Evolutionary conservation across 2,329 filamentous ascomycete genomes (phyloP), one percentile per base, ranked within the genome.

Genomic region (Fulvia fulva): DNA sequence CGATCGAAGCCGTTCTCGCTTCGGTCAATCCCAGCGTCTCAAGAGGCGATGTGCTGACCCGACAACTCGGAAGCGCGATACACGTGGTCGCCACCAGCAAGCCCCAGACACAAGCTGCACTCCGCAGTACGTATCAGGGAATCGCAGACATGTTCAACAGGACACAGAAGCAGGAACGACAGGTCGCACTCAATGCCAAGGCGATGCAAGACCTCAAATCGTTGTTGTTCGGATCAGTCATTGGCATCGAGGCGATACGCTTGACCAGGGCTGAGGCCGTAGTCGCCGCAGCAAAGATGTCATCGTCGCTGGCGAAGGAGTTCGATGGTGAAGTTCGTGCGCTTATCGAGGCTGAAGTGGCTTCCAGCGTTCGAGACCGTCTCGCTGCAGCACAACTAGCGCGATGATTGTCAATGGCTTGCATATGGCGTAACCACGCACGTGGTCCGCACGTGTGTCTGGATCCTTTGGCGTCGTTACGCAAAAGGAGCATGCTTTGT

Each of bases 1-100:
- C 66, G 22, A 65, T 70, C 37, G 68, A 71, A 59, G 63, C 65
- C 51, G 56, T 70, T 23, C 63, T 71, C 59, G 65, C 64, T 34
- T 68, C 69, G 6, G 62, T 71, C 62, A 71, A 71, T 56, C 65
- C 68, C 23, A 50, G 56, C 19, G 55, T 61, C 19, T 55, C 60
- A 43, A 59, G 63, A 28, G 61, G 56, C 21, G 56, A 56, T 5
- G 49, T 51, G 16, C 54, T 70, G n/a, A 47, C 32, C 44, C 50
- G 53, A 28, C 59, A 62, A 21, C 12, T 65, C 16, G 54, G 59
- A 49, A 64, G 58, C 34, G 57, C 61, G 9, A 28, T 65, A 12
- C 58, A 58, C 55, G 59, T 58, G 32, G 61, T 66, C 52, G 67
- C 64, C 23, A 41, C 47, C 11, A 55, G 55, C 22, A 55, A 60